Evolutionary conservation across 2,329 filamentous ascomycete species (phyloP).

Genomic region (Canariomyces notabilis): DNA sequence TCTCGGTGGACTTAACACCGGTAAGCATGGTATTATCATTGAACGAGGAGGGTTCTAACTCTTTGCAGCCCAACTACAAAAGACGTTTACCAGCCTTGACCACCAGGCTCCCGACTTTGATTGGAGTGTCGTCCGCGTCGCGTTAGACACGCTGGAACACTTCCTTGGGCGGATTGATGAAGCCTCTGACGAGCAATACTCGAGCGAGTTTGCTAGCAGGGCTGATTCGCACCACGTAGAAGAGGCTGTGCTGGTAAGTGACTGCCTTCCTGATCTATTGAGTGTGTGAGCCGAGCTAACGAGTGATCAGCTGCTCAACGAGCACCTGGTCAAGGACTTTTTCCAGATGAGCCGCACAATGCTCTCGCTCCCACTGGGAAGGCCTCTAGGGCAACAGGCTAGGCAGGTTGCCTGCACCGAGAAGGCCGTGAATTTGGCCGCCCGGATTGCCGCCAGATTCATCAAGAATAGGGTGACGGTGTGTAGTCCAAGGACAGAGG

Average conservation of each 20-base stretch:
- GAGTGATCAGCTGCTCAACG: constrained; percentile 40
- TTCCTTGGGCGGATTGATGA: constrained; percentile 43
- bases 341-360: constrained; percentile 39
- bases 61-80: constrained; percentile 41
- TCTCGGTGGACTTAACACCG: constrained; percentile 45
- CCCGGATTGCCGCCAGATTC: constrained; percentile 42
- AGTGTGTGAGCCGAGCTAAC: neutral
- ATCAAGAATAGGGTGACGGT: constrained; percentile 40
- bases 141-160: constrained; percentile 43
- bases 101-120: constrained; percentile 39
- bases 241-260: constrained; percentile 42
- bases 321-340: constrained; percentile 42
- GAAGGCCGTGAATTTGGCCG: constrained; percentile 41
- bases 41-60: constrained; percentile 15
- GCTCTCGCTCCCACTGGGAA: constrained; percentile 21
- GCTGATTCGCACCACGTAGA: constrained; percentile 37
- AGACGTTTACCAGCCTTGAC: constrained; percentile 46
- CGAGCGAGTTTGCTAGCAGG: constrained; percentile 28
- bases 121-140: constrained; percentile 43
- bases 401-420: constrained; percentile 36
- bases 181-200: constrained; percentile 36
- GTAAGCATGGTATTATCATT: constrained; percentile 24
- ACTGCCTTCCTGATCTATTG: neutral
- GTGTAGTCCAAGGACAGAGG: constrained; percentile 19
- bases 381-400: constrained; percentile 10